These are phyloP conservation scores for Glarea lozoyensis DNA, from an alignment of 495 filamentous ascomycete genomes.

Conservation along the genomic window DNA sequence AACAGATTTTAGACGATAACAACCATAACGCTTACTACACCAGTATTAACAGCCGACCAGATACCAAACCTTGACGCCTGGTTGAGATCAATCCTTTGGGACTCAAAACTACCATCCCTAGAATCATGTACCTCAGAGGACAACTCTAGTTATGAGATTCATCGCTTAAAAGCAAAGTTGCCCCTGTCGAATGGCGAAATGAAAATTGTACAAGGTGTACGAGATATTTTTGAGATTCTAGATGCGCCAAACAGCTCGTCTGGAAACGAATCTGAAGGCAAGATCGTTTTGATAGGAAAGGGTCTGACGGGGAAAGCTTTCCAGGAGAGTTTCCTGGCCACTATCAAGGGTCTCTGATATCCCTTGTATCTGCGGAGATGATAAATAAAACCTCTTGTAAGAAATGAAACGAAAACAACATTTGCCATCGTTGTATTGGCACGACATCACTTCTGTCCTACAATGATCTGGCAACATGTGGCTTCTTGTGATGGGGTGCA, in stretches of 20 bases:
- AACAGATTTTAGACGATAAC: constrained; percentile 60
- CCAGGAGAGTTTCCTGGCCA: constrained; percentile 23
- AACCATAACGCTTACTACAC: constrained; percentile 62
- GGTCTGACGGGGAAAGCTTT: constrained; percentile 45
- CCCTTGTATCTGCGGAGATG: too few relatives aligned
- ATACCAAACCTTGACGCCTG: constrained; percentile 64
- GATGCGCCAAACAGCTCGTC: constrained; percentile 39
- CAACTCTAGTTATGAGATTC: constrained; percentile 52
- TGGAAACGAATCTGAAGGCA: constrained; percentile 37
- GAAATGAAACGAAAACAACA: too few relatives aligned
- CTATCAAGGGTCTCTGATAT: constrained; percentile 1
- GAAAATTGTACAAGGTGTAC: constrained; percentile 82
- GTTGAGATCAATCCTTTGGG: constrained; percentile 81
- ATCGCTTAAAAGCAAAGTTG: constrained; percentile 77
- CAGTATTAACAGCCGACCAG: constrained; percentile 41
- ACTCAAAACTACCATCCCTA: constrained; percentile 47
- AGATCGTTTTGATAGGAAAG: constrained; percentile 74
- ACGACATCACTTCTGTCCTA: too few relatives aligned
- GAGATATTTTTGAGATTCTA: constrained; percentile 87
- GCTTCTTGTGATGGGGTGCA: too few relatives aligned
- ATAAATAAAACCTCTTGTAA: too few relatives aligned
- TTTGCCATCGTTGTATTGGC: too few relatives aligned
- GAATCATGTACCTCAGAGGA: background rate
- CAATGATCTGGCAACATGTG: too few relatives aligned
- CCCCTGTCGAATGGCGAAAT: constrained; percentile 48